Percentiles rank a stretch among this genome's conserved stretches.
phyloP scores from a whole-genome alignment of 1,284 basidiomycete genomes.

The Takashimella koratensis region DNA sequence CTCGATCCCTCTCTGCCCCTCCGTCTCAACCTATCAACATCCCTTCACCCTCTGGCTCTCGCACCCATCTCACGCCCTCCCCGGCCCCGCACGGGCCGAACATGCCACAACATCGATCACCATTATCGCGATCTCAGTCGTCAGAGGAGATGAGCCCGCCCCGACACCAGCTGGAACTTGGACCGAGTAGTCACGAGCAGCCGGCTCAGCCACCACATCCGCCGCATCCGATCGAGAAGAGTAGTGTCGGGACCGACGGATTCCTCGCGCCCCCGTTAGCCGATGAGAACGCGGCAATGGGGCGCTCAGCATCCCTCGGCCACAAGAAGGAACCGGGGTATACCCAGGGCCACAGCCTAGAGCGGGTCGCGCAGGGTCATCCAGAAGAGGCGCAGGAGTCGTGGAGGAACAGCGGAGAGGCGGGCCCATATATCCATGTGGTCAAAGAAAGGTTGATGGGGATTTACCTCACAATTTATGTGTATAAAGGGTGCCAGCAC shows the following conservation, averaged over 20 bases:
- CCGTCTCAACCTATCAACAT: background rate
- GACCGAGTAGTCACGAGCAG: background rate
- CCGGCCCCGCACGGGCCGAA: background rate
- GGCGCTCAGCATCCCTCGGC: background rate
- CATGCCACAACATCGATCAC: constrained; percentile 9
- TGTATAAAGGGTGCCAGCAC: constrained; percentile 49
- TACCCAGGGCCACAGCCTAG: background rate
- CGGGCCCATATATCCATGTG: constrained; percentile 53
- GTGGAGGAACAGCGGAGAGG: constrained; percentile 7
- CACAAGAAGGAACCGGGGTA: background rate
- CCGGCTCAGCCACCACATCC: too few species aligned
- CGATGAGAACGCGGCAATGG: background rate
- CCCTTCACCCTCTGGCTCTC: constrained; percentile 2
- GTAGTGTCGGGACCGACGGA: background rate
- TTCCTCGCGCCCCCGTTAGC: background rate
- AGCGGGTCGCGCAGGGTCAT: background rate
- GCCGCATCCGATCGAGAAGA: constrained; percentile 10
- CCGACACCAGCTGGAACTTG: background rate
- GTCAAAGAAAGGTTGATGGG: constrained; percentile 57
- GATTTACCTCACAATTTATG: constrained; percentile 53
- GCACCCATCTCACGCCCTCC: constrained; percentile 1
- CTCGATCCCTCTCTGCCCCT: constrained; percentile 7
- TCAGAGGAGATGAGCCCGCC: constrained; percentile 10
- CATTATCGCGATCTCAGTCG: constrained; percentile 20
- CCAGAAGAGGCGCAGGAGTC: background rate